Base-by-base conservation (phyloP, 768 basidiomycete genomes). In the Clitopilus hobsonii region DNA sequence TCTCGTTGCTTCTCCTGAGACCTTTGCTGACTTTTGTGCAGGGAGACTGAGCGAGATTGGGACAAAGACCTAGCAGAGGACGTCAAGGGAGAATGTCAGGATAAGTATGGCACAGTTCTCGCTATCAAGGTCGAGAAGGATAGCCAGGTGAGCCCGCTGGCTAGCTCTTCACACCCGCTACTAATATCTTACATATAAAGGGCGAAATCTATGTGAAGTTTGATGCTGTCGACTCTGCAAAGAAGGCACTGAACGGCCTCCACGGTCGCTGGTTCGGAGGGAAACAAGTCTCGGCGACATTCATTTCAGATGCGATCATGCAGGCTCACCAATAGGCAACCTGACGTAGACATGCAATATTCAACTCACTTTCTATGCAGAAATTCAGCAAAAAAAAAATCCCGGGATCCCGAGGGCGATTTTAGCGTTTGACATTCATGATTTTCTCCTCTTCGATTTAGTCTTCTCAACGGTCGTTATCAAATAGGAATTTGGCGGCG, bases 121-220 rank as follows among this genome's bases (percentile, higher is more conserved):
- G 84, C 86, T 30, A 93, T 99, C 77, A 94, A 93, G 66, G 84
- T 99, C 23, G 92, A 95, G 66, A 95, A 84, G 73, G 94, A 98
- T 59, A 89, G 93, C 32, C 86, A 94, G 79, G 96, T 95, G 55
- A 53, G 65, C 58, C 3, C 24, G 4, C 16, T 45, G 27, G 53
- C n/a, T 53, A 18, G 41, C 1, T 11, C 5, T 48, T n/a, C 18
- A 20, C 52, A 4, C 28, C 50, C 14, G 49, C 61, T 56, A 63
- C 54, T 47, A 41, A 60, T 8, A n/a, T 25, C 36, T 14, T 16
- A 51, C 22, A 22, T 64, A n/a, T n/a, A n/a, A n/a, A 98, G 93
- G 96, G 97, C 64, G 94, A 99, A 72, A 97, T 99, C 49, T 98
- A 97, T 70, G 79, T 98, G 68, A 93, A 96, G 72, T 98, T 98